phyloP scores from a whole-genome alignment of 106 monocot species.

The Dendrobium chrysotoxum region DNA sequence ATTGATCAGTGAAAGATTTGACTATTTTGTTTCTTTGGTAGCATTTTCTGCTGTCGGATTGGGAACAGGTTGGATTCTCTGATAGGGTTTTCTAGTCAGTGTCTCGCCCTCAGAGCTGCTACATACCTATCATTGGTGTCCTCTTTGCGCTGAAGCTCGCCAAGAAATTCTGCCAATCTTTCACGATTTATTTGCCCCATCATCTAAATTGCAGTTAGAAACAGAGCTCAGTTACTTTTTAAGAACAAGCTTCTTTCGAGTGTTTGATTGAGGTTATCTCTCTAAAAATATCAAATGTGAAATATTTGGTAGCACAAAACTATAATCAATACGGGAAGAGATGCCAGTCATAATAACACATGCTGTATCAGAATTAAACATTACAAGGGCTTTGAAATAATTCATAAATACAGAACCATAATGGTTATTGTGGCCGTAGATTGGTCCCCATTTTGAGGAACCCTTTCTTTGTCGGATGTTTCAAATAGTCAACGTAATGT shows the following conservation, averaged over 20 bases:
- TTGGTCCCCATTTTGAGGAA: too few species aligned
- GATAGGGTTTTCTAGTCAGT: constrained; percentile 80
- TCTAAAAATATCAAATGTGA: not conserved
- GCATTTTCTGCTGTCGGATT: constrained; percentile 12
- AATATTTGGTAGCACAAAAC: too few species aligned
- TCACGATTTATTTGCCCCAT: constrained; percentile 94
- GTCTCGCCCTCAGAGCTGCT: constrained; percentile 82
- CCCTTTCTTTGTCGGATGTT: too few species aligned
- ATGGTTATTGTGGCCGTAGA: too few species aligned
- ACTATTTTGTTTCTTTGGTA: constrained; percentile 16
- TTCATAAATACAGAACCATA: too few species aligned
- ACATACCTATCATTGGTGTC: constrained; percentile 91
- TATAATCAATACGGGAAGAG: too few species aligned
- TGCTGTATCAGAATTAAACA: not conserved
- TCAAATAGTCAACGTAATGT: too few species aligned
- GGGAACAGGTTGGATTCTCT: constrained; percentile 68
- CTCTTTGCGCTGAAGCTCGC: constrained; percentile 89
- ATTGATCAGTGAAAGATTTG: not conserved
- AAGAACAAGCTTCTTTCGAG: not conserved
- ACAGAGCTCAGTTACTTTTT: not conserved
- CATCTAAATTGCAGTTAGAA: constrained; percentile 44
- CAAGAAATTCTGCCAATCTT: constrained; percentile 82
- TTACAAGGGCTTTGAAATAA: not conserved
- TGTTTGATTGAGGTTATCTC: not conserved
- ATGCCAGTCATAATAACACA: too few species aligned